A percentile compares a stretch with the other conserved stretches of the same genome.
These are phyloP conservation scores for Aspergillus bridgeri DNA, from an alignment of 495 filamentous ascomycete species.

Conservation along the genomic window DNA sequence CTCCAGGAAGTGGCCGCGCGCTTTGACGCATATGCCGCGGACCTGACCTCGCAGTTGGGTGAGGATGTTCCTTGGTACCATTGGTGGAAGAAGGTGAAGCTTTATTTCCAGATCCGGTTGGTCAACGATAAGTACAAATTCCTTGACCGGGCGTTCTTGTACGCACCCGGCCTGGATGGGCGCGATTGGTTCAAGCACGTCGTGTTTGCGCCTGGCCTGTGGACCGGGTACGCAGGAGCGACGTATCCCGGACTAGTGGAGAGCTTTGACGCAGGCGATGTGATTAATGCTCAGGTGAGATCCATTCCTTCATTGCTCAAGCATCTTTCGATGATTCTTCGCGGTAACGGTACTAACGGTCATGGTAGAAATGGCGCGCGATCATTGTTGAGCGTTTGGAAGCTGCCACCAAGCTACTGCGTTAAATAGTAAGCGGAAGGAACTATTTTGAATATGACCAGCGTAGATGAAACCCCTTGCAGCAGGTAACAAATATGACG, in stretches of 20 bases:
- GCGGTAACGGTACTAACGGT: conserved; percentile 3
- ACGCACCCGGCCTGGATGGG: conserved; percentile 54
- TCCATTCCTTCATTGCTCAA: conserved; percentile 7
- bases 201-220: conserved; percentile 73
- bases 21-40: conserved; percentile 55
- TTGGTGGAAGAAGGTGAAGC: conserved; percentile 63
- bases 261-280: conserved; percentile 53
- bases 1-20: conserved; percentile 44
- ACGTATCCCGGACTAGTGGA: conserved; percentile 63
- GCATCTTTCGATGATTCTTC: not conserved
- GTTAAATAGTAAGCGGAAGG: conserved; percentile 8
- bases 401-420: conserved; percentile 36
- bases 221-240: conserved; percentile 84
- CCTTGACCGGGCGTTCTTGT: conserved; percentile 61
- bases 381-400: conserved; percentile 42
- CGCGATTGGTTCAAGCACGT: conserved; percentile 65
- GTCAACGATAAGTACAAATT: conserved; percentile 61
- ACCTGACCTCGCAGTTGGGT: conserved; percentile 45
- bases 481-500: not conserved
- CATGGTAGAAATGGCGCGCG: conserved; percentile 41
- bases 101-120: conserved; percentile 51
- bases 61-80: conserved; percentile 70
- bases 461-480: not conserved
- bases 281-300: conserved; percentile 42
- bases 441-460: not conserved